Base-by-base conservation (phyloP, 495 filamentous ascomycete species). In the Lophiostoma macrostomum region DNA sequence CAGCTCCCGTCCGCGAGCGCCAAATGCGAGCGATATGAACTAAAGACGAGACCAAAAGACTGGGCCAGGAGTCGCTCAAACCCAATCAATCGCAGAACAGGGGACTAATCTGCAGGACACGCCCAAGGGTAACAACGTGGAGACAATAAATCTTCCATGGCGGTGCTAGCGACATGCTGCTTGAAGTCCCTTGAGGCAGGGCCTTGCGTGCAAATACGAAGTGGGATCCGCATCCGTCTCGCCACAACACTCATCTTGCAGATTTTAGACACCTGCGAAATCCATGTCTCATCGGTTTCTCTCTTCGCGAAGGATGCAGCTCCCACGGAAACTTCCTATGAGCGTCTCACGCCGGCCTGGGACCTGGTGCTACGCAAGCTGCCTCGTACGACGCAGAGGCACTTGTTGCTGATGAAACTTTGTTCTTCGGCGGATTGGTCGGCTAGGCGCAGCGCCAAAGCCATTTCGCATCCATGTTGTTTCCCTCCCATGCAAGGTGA, bases 211-310 rank as follows among this genome's bases (percentile, higher is more conserved):
- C 18, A 36, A 30, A 31, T 27, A 32, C 20, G 34, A 51, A 41
- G 18, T n/a, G n/a, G 36, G 45, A 28, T 36, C 30, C 20, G 20
- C 40, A 53, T 43, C 30, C 30, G 31, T n/a, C 40, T 46, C 42
- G 51, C 41, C 39, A 16, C 51, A 46, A 8, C 39, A 14, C 36
- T 30, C 50, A 53, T 41, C n/a, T 20, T 40, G 42, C 42, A 43
- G 30, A 35, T 8, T 46, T 54, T 28, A 34, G 24, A 47, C 23
- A 24, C 4, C 51, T 46, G 34, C 40, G 31, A 37, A 22, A 36
- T 38, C 41, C 32, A 38, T 54, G 51, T 54, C 51, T 47, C 51
- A 47, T 40, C 41, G 23, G 35, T 6, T n/a, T 7, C 34, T 46
- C 32, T 36, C 23, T 19, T 22, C 31, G 24, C 18, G 31, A 14